These are phyloP conservation scores for Rutidosis leptorrhynchoides DNA, from an alignment of 129 eudicot species.

Conservation along the genomic window DNA sequence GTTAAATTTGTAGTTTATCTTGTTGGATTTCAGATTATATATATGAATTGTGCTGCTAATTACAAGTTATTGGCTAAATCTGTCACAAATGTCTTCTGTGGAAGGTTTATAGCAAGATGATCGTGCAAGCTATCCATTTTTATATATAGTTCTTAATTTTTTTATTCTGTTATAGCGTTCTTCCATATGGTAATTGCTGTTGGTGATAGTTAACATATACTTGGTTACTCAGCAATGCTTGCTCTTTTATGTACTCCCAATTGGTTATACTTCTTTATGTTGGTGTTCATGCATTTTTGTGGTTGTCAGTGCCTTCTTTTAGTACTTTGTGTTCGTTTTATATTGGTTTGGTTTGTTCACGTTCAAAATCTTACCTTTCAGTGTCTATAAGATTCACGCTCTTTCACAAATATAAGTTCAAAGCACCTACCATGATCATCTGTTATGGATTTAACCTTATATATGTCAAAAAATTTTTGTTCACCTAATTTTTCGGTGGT, in stretches of 20 bases:
- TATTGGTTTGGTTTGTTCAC: neutral
- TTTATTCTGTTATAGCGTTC: too few relatives aligned
- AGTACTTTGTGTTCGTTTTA: neutral
- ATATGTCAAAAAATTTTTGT: neutral
- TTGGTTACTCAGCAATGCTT: neutral
- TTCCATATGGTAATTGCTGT: neutral
- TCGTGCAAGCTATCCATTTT: neutral
- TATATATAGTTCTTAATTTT: too few relatives aligned
- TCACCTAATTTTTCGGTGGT: neutral
- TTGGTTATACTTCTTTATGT: neutral
- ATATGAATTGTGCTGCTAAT: neutral
- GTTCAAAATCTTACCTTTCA: neutral
- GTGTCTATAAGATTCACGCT: neutral
- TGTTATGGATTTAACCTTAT: neutral
- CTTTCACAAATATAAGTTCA: neutral
- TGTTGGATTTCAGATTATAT: neutral
- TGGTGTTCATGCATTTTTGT: neutral
- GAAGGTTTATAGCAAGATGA: neutral
- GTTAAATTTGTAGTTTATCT: slow-evolving; percentile 8
- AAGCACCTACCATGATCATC: neutral
- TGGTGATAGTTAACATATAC: neutral
- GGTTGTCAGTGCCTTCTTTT: neutral
- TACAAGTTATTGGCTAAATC: neutral
- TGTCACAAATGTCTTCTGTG: neutral
- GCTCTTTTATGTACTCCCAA: neutral